A percentile compares a stretch with the other conserved stretches of the same genome.
These are phyloP conservation scores for Trichoderma harzianum DNA, from an alignment of 2,329 filamentous ascomycete species.

Conservation along the genomic window DNA sequence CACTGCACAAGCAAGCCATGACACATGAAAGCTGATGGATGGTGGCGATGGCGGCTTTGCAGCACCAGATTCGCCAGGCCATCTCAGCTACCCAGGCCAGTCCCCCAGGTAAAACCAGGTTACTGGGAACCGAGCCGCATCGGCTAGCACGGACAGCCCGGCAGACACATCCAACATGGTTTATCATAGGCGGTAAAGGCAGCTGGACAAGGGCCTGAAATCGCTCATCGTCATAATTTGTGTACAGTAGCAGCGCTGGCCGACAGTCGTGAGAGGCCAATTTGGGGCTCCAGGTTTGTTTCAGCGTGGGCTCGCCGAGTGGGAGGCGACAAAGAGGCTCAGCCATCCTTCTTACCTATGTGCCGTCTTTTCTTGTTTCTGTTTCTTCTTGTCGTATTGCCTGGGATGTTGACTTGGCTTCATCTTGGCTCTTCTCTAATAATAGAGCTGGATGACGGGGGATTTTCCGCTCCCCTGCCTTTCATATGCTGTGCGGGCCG, in stretches of 20 bases:
- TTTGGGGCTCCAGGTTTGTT: not conserved
- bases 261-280: not conserved
- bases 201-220: conserved; percentile 13
- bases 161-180: conserved; percentile 11
- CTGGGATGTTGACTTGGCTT: not conserved
- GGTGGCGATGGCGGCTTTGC: conserved; percentile 2
- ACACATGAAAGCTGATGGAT: not conserved
- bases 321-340: not conserved
- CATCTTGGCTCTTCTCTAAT: not conserved
- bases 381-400: not conserved
- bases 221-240: conserved; percentile 7
- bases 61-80: conserved; percentile 12
- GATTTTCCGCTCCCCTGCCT: not conserved
- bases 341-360: not conserved
- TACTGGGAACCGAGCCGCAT: conserved; percentile 19
- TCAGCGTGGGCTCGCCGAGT: conserved; percentile 12
- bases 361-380: not conserved
- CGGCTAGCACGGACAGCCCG: conserved; percentile 16
- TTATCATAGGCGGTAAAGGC: not conserved
- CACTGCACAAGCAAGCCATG: not conserved
- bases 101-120: conserved; percentile 14
- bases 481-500: not conserved
- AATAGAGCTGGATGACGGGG: not conserved
- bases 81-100: not conserved
- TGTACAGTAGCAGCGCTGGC: not conserved